phyloP scores from a whole-genome alignment of 1,284 basidiomycete species.

The Jaminaea rosea region DNA sequence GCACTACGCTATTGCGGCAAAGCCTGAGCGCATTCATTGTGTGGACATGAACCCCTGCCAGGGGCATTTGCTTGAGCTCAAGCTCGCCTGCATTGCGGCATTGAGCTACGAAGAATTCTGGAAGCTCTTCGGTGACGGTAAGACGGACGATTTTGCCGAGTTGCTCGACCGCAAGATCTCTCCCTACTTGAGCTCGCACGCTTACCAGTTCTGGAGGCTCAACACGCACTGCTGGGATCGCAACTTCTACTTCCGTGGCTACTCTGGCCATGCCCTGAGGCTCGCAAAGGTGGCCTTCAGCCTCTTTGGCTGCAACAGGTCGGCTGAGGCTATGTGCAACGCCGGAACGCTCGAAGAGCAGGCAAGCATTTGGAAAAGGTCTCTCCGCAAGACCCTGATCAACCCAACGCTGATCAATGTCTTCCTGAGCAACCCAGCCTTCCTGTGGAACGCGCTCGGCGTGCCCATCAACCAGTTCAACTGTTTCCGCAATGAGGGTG shows the following conservation, averaged over 20 bases:
- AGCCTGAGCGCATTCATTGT: constrained; percentile 58
- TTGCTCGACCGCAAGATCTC: constrained; percentile 63
- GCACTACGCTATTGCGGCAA: constrained; percentile 65
- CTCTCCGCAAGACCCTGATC: constrained; percentile 59
- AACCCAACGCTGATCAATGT: constrained; percentile 58
- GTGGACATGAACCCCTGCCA: constrained; percentile 64
- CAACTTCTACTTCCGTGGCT: constrained; percentile 66
- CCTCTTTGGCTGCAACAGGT: constrained; percentile 56
- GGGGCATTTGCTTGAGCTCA: constrained; percentile 70
- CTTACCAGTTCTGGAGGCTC: constrained; percentile 68
- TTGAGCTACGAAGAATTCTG: constrained; percentile 65
- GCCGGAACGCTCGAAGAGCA: constrained; percentile 59
- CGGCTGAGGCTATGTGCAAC: constrained; percentile 57
- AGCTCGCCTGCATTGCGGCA: constrained; percentile 59
- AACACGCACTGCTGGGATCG: constrained; percentile 60
- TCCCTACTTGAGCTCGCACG: constrained; percentile 64
- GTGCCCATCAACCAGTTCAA: constrained; percentile 68
- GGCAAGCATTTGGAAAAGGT: constrained; percentile 58
- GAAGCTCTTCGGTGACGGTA: constrained; percentile 63
- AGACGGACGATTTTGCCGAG: constrained; percentile 57
- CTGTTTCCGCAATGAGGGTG: constrained; percentile 61
- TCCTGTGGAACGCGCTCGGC: constrained; percentile 75
- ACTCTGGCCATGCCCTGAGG: constrained; percentile 57
- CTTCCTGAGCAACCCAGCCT: constrained; percentile 53
- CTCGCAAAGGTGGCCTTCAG: constrained; percentile 59